Base-by-base conservation (phyloP, 148 eudicot genomes). In the Persicaria tinctoria region DNA sequence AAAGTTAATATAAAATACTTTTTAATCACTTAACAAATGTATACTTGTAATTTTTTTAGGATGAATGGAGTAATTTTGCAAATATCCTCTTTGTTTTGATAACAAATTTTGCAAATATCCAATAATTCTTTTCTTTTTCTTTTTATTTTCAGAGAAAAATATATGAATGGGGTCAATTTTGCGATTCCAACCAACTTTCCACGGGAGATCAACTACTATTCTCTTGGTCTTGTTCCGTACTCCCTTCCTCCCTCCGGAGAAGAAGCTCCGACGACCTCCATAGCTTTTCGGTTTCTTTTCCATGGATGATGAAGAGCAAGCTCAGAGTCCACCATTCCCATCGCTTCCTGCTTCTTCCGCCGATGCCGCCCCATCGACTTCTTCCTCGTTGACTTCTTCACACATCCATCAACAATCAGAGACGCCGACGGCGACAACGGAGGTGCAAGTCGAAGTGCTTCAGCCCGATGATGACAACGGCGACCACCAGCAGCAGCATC, bases 311-410 rank as follows among this genome's bases (percentile, higher is more conserved):
- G 70, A 66, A 66, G 70, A 41, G 8, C 70, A 66, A 17, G 17
- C 41, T 66, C 70, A 66, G 47, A 13, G 70, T 4, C 12, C 47
- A 66, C 6, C 6, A 66, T 7, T 66, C 18, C 17, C 54, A 38
- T 8, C 69, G 20, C 63, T 17, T 8, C 17, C 74, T 46, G 1
- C 57, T 47, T 12, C 70, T 74, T 48, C 73, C 47, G 38, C 16
- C 62, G 63, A 47, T 8, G 70, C 77, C 63, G 57, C 51, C 12
- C 27, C 81, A 11, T 75, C 70, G 4, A 49, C 59, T 76, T 63
- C 80, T 16, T 41, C 76, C 46, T 47, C 69, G n/a, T 72, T 73
- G 49, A n/a, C 73, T 76, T 63, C 59, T 73, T 78, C 82, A 32
- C 79, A 45, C 70, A 68, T 51, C 20, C 69, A 27, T 47, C 14